Evolutionary conservation across 768 basidiomycete genomes (phyloP).

Genomic region (Calocera cornea): DNA sequence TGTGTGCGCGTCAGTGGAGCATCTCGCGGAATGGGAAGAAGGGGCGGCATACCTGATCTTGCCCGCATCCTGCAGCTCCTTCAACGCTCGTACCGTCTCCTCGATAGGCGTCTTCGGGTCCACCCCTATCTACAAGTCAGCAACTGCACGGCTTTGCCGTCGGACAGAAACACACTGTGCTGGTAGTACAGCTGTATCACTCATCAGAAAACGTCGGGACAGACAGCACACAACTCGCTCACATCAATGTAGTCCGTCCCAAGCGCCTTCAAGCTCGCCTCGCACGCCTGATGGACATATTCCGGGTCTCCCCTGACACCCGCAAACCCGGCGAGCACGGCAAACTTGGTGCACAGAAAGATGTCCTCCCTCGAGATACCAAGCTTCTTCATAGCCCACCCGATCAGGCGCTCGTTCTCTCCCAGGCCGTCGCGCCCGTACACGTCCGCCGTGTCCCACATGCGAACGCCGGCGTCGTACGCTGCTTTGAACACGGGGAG

Average conservation of each 20-base stretch:
- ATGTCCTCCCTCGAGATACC: background rate
- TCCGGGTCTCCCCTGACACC: conserved; percentile 11
- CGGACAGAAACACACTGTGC: background rate
- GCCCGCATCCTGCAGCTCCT: conserved; percentile 20
- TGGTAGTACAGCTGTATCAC: conserved; percentile 7
- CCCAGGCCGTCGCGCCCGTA: background rate
- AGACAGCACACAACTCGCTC: conserved; percentile 1
- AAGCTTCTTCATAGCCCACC: background rate
- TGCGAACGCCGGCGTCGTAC: background rate
- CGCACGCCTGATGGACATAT: conserved; percentile 10
- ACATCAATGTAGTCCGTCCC: conserved; percentile 13
- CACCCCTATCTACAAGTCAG: too few relatives aligned
- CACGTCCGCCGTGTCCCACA: background rate
- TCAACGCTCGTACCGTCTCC: conserved; percentile 19
- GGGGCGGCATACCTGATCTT: conserved; percentile 17
- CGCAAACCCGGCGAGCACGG: background rate
- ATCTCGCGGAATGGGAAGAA: background rate
- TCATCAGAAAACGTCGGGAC: background rate
- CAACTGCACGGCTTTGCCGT: background rate
- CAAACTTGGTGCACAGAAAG: conserved; percentile 1
- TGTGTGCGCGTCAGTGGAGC: conserved; percentile 9
- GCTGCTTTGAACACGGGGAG: background rate
- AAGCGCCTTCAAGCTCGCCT: conserved; percentile 14
- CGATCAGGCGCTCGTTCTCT: background rate
- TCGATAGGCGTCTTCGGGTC: conserved; percentile 13